Base-by-base conservation (phyloP, 2,329 filamentous ascomycete species). In the Trichoderma sp. region DNA sequence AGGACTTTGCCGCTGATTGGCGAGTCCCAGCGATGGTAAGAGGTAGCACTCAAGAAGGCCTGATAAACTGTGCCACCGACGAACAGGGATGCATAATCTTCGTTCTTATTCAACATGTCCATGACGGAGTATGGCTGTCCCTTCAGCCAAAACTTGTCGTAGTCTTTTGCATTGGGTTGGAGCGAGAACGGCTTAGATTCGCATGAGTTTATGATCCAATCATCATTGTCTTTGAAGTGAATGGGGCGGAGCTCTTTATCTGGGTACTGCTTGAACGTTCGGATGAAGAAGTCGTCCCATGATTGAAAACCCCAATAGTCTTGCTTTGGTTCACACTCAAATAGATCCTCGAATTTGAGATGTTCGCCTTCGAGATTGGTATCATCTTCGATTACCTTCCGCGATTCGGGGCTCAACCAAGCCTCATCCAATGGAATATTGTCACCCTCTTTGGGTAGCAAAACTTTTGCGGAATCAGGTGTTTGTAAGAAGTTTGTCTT, bases 11-110 rank as follows among this genome's bases (percentile, higher is more conserved):
- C 91, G 4, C 80, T 84, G 0, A 92, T 85, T 1, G 90, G 91
- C 0, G 88, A 80, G 76, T 91, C 88, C 91, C 91, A 92, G 30
- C 90, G 85, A 78, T 92, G 91, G 77, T 93, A 92, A 63, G 86
- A 88, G 36, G 90, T 80, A 0, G 89, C 86, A 15, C 85, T 88
- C 2, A 92, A 80, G 74, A 91, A 92, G 0, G 90, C 90, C 75
- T 93, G 90, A 76, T 92, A 92, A 2, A 92, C 82, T 0, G 88
- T 91, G 0, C 88, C 90, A 0, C 85, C 86, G 2, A 84, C 83
- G 73, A 92, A 92, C 1, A 86, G 11, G 28, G 28, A 75, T 4
- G 80, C 74, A 0, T 86, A 80, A 2, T 85, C 75, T 0, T 79
- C 73, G 73, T 90, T 85, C 70, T 86, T 78, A 1, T 82, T 82